phyloP scores from a whole-genome alignment of 2,329 filamentous ascomycete species.

The Lasiodiplodia hormozganensis region DNA sequence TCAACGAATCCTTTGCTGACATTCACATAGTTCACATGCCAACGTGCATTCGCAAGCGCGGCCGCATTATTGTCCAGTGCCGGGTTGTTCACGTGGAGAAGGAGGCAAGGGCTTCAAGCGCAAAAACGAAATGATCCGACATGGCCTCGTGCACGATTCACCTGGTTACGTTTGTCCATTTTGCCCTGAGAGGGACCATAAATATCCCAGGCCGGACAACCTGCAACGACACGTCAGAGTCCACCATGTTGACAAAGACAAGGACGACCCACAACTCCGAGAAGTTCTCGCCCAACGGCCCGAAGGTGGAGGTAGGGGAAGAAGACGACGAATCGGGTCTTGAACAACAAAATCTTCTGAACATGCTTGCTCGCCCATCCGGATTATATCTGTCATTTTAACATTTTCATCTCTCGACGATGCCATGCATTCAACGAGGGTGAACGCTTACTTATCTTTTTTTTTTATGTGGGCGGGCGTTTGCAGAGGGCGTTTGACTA shows the following conservation, averaged over 20 bases:
- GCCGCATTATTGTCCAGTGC: conserved; percentile 69
- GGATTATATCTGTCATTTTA: conserved; percentile 9
- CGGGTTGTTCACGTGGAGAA: conserved; percentile 63
- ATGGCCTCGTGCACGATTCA: conserved; percentile 89
- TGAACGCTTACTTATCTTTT: not conserved
- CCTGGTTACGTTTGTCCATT: conserved; percentile 97
- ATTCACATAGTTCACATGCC: conserved; percentile 67
- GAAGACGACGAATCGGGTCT: conserved; percentile 69
- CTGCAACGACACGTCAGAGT: conserved; percentile 93
- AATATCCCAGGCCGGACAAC: conserved; percentile 94
- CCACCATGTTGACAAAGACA: conserved; percentile 88
- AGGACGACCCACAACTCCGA: conserved; percentile 80
- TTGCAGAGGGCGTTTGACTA: conserved; percentile 19
- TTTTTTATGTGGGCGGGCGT: conserved; percentile 12
- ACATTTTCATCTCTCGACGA: not conserved
- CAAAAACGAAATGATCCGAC: conserved; percentile 75
- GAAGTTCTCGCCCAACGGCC: conserved; percentile 86
- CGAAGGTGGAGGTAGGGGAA: conserved; percentile 81
- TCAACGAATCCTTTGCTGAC: not conserved
- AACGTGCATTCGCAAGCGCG: conserved; percentile 69
- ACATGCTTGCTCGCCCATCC: conserved; percentile 8
- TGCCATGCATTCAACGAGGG: conserved; percentile 12
- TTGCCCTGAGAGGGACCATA: conserved; percentile 91
- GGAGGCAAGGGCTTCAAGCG: conserved; percentile 73
- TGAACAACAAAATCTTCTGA: not conserved